Evolutionary conservation across 441 rosid genomes (phyloP).

Genomic region (Syzygium syzygioides): DNA sequence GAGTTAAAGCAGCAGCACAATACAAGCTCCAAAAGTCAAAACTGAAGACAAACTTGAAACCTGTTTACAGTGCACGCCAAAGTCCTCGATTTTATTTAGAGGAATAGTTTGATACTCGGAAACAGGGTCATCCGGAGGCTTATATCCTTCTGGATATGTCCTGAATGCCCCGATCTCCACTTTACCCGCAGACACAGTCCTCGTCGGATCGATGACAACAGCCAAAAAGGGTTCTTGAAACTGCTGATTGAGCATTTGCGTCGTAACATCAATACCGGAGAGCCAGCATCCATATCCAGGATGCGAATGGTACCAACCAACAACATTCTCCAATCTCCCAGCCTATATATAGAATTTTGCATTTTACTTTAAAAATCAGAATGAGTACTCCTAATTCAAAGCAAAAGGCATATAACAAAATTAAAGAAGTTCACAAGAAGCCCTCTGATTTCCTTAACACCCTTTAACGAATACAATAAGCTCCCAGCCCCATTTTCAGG

Average conservation of each 20-base stretch:
- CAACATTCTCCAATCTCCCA: conserved; percentile 91
- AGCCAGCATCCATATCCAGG: conserved; percentile 99
- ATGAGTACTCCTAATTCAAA: neutral
- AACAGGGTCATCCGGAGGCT: conserved; percentile 85
- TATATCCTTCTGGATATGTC: conserved; percentile 94
- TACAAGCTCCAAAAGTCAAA: neutral
- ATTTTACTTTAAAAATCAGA: neutral
- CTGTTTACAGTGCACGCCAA: conserved; percentile 98
- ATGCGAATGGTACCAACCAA: conserved; percentile 99
- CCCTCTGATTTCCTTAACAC: neutral
- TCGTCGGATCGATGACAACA: conserved; percentile 95
- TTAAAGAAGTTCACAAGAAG: neutral
- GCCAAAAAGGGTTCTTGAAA: conserved; percentile 96
- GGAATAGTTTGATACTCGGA: conserved; percentile 98
- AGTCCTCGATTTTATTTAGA: conserved; percentile 92
- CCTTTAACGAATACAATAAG: neutral
- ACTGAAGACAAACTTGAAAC: conserved; percentile 23
- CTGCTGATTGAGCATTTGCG: conserved; percentile 96
- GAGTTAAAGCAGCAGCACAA: neutral
- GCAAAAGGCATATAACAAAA: neutral
- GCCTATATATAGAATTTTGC: conserved; percentile 40
- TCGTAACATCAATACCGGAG: conserved; percentile 94
- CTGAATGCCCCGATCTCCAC: conserved; percentile 99
- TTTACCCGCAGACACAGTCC: conserved; percentile 99
- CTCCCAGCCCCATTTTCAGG: neutral